Evolutionary conservation across 2,329 filamentous ascomycete genomes (phyloP).

Genomic region (Paraphaeosphaeria sporulosa): DNA sequence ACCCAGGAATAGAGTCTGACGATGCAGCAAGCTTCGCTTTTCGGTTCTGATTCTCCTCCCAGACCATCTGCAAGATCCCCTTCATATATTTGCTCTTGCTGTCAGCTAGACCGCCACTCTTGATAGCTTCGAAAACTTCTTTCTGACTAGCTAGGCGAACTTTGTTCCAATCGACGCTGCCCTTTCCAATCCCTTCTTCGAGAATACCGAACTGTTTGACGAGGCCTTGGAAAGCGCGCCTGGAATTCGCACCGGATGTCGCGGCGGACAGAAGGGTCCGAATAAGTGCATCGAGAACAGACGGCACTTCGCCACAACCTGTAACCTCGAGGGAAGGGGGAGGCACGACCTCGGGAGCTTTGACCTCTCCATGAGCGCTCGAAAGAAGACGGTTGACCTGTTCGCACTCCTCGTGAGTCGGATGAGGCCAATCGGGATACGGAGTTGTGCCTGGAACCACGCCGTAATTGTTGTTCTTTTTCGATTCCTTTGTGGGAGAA

Average conservation of each 20-base stretch:
- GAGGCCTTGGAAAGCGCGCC: slow-evolving; percentile 71
- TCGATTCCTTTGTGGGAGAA: slow-evolving; percentile 47
- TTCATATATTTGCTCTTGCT: slow-evolving; percentile 78
- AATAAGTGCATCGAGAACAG: slow-evolving; percentile 69
- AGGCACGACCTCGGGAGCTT: slow-evolving; percentile 71
- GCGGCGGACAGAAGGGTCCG: slow-evolving; percentile 69
- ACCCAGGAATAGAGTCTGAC: slow-evolving; percentile 49
- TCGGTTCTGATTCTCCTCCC: slow-evolving; percentile 70
- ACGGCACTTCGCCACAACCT: slow-evolving; percentile 73
- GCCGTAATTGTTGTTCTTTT: slow-evolving; percentile 54
- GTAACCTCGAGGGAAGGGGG: slow-evolving; percentile 74
- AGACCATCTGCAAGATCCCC: slow-evolving; percentile 74
- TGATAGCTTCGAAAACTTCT: slow-evolving; percentile 74
- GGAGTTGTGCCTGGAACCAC: slow-evolving; percentile 63
- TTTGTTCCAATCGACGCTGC: slow-evolving; percentile 78
- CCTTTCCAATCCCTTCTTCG: slow-evolving; percentile 69
- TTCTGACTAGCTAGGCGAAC: slow-evolving; percentile 66
- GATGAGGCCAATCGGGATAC: slow-evolving; percentile 71
- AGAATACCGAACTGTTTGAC: slow-evolving; percentile 70
- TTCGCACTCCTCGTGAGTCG: slow-evolving; percentile 73
- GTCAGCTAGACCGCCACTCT: slow-evolving; percentile 73
- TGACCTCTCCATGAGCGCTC: slow-evolving; percentile 69
- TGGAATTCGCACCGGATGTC: slow-evolving; percentile 67
- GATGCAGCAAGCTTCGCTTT: slow-evolving; percentile 55
- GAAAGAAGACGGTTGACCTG: slow-evolving; percentile 72